Conservation (phyloP, 192 early-diverging fungal species). For the Umbelopsis isabellina region DNA sequence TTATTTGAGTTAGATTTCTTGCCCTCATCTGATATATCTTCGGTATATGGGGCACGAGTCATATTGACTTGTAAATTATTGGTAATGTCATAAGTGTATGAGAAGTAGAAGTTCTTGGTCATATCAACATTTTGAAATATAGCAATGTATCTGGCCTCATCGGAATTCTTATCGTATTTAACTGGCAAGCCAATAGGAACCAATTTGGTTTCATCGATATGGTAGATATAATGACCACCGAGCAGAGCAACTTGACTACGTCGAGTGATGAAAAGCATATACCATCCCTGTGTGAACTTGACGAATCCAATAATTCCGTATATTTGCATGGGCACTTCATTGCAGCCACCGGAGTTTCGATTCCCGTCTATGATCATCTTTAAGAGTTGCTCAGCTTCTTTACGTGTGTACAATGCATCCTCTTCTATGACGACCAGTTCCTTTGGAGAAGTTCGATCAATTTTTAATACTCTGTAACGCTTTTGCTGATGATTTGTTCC, state of each 20-base stretch:
- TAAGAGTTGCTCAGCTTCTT: conserved; percentile 72
- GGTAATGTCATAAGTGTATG: conserved; percentile 96
- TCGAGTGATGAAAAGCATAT: conserved; percentile 86
- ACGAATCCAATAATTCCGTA: conserved; percentile 89
- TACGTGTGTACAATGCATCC: conserved; percentile 72
- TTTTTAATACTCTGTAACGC: conserved; percentile 82
- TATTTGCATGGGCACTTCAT: conserved; percentile 61
- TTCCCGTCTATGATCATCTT: conserved; percentile 82
- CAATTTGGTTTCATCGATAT: conserved; percentile 88
- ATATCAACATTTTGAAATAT: conserved; percentile 93
- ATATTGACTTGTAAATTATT: conserved; percentile 89
- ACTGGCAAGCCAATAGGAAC: conserved; percentile 67
- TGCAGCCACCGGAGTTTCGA: conserved; percentile 71
- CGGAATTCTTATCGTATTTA: conserved; percentile 73
- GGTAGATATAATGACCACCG: conserved; percentile 95
- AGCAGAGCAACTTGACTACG: conserved; percentile 86
- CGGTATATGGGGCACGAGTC: conserved; percentile 48
- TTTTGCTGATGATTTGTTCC: conserved; percentile 81
- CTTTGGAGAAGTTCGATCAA: conserved; percentile 75
- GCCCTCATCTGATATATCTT: not conserved
- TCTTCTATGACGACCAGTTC: conserved; percentile 82
- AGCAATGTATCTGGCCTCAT: conserved; percentile 75
- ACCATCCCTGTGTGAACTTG: conserved; percentile 90
- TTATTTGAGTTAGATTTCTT: conserved; percentile 1
- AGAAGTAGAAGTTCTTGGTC: conserved; percentile 97